Evolutionary conservation across 352 stramenopile species (phyloP).

Genomic region (Globisporangium megalacanthum): DNA sequence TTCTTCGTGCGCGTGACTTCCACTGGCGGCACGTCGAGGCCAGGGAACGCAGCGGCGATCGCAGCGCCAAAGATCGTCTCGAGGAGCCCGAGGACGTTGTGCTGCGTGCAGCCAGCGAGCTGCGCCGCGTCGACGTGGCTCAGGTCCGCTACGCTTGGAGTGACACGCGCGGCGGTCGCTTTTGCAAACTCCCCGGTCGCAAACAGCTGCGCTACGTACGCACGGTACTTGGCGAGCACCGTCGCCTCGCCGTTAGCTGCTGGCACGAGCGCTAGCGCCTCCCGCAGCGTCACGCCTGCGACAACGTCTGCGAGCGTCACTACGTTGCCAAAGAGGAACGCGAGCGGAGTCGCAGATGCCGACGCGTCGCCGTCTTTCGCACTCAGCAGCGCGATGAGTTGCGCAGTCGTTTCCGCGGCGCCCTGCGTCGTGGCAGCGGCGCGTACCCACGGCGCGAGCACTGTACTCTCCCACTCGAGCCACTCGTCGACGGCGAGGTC

Average conservation of each 20-base stretch:
- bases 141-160: slow-evolving; percentile 10
- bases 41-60: slow-evolving; percentile 66
- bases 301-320: slow-evolving; percentile 74
- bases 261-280: slow-evolving; percentile 45
- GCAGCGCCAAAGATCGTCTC: slow-evolving; percentile 71
- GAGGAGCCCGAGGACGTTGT: slow-evolving; percentile 72
- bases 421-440: slow-evolving; percentile 10
- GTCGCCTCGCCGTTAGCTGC: slow-evolving; percentile 35
- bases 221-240: slow-evolving; percentile 51
- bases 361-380: slow-evolving; percentile 53
- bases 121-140: slow-evolving; percentile 42
- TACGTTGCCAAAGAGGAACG: slow-evolving; percentile 61
- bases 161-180: slow-evolving; percentile 23
- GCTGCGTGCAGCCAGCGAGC: slow-evolving; percentile 53
- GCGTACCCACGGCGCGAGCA: slow-evolving; percentile 50
- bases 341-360: slow-evolving; percentile 29
- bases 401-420: slow-evolving; percentile 7
- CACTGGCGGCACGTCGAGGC: slow-evolving; percentile 43
- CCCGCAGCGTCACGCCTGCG: slow-evolving; percentile 58
- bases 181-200: slow-evolving; percentile 35
- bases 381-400: slow-evolving; percentile 47
- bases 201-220: slow-evolving; percentile 70
- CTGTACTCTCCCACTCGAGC: slow-evolving; percentile 74
- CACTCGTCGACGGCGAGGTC: slow-evolving; percentile 80
- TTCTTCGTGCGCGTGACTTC: slow-evolving; percentile 80